Evolutionary conservation across 2,329 filamentous ascomycete species (phyloP).

Genomic region (Aspergillus sojae): DNA sequence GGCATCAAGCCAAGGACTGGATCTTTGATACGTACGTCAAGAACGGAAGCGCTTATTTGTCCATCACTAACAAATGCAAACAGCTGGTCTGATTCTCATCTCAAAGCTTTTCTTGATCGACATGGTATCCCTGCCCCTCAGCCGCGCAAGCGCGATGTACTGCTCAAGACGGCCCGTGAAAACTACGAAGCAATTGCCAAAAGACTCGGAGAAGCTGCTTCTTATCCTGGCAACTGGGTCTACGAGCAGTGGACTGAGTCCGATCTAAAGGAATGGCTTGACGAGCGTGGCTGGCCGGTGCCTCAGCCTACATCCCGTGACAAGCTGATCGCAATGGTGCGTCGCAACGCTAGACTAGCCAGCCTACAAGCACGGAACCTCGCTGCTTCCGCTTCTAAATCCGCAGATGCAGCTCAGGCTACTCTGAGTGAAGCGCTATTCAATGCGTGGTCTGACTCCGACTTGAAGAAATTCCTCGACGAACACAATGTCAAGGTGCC

Average conservation of each 20-base stretch:
- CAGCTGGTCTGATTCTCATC: constrained; percentile 88
- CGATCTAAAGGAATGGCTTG: constrained; percentile 91
- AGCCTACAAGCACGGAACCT: constrained; percentile 68
- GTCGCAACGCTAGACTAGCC: constrained; percentile 84
- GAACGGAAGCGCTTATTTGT: constrained; percentile 6
- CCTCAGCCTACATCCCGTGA: constrained; percentile 85
- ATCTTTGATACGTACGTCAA: constrained; percentile 74
- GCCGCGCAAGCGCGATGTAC: constrained; percentile 79
- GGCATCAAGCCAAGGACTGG: constrained; percentile 79
- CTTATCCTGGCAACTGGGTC: constrained; percentile 95
- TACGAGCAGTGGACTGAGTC: constrained; percentile 91
- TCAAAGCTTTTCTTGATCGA: constrained; percentile 91
- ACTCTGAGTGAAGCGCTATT: constrained; percentile 81
- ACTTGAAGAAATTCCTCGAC: constrained; percentile 91
- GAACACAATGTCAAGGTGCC: constrained; percentile 88
- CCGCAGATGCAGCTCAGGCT: constrained; percentile 69
- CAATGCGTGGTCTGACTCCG: constrained; percentile 83
- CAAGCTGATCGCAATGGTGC: constrained; percentile 83
- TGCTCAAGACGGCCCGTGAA: constrained; percentile 75
- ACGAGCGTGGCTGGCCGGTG: constrained; percentile 80
- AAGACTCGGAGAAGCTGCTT: constrained; percentile 71
- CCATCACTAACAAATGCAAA: constrained; percentile 37
- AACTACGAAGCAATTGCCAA: constrained; percentile 80
- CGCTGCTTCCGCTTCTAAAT: constrained; percentile 63
- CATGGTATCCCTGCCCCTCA: constrained; percentile 85